Conservation (phyloP, 148 eudicot species). For the Camellia japonica region DNA sequence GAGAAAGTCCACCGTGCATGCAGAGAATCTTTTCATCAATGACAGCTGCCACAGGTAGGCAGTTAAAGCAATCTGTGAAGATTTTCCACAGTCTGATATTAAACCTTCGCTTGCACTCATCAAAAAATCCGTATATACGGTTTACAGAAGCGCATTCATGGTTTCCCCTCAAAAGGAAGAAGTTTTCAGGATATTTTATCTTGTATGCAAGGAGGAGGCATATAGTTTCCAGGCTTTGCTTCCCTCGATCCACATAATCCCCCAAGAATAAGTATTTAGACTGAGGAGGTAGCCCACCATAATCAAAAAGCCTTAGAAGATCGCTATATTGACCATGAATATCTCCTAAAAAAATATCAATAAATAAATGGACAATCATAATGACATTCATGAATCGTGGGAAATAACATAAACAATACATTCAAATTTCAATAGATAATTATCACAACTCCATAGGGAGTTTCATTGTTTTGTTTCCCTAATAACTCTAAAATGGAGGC, state of each 20-base stretch:
- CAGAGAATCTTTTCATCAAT: constrained; percentile 53
- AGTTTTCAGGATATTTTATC: constrained; percentile 47
- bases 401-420: not conserved
- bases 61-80: constrained; percentile 50
- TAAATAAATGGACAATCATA: not conserved
- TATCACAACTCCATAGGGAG: not conserved
- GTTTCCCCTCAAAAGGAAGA: constrained; percentile 50
- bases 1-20: constrained; percentile 60
- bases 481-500: not conserved
- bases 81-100: constrained; percentile 45
- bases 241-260: constrained; percentile 56
- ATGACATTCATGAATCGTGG: not conserved
- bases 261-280: constrained; percentile 50
- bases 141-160: constrained; percentile 56
- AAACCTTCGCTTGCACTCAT: constrained; percentile 49
- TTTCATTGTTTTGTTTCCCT: not conserved
- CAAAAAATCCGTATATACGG: constrained; percentile 50
- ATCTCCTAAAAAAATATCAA: constrained; percentile 30
- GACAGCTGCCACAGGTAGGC: constrained; percentile 50
- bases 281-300: constrained; percentile 51
- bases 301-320: constrained; percentile 50
- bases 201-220: constrained; percentile 52
- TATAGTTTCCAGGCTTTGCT: constrained; percentile 53
- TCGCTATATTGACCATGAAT: constrained; percentile 56
- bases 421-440: not conserved